A percentile compares a stretch with the other conserved stretches of the same genome.
These are phyloP conservation scores for Albophoma yamanashiensis DNA, from an alignment of 2,329 filamentous ascomycete genomes.

Conservation along the genomic window DNA sequence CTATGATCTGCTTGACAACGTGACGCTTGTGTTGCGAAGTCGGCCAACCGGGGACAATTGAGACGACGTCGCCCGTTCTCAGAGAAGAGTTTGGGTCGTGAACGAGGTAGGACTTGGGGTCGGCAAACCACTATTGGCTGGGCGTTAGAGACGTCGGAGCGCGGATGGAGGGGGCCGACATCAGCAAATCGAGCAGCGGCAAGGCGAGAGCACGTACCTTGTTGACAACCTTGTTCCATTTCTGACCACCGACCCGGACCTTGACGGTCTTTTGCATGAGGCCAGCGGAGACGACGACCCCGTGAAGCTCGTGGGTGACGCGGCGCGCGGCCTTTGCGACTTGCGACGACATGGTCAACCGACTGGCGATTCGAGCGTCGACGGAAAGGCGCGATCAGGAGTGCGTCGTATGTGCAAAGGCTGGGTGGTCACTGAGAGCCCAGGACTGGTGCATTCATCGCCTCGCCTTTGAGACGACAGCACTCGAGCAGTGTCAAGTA, in stretches of 20 bases:
- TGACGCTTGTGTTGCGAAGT: constrained; percentile 59
- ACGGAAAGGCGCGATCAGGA: too few relatives aligned
- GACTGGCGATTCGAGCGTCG: background rate
- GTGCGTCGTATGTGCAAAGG: background rate
- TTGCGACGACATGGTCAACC: constrained; percentile 25
- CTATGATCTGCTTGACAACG: constrained; percentile 64
- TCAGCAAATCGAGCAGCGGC: background rate
- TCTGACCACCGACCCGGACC: constrained; percentile 59
- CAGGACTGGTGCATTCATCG: background rate
- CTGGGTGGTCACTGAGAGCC: background rate
- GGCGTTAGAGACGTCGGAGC: background rate
- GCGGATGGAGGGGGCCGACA: background rate
- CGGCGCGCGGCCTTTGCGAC: constrained; percentile 29
- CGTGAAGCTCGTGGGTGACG: constrained; percentile 43
- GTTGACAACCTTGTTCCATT: constrained; percentile 62
- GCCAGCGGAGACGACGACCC: constrained; percentile 68
- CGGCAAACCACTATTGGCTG: constrained; percentile 42
- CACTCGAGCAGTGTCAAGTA: background rate
- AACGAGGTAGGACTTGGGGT: constrained; percentile 56
- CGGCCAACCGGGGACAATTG: constrained; percentile 56
- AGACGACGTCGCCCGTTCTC: constrained; percentile 63
- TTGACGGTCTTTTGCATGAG: constrained; percentile 72
- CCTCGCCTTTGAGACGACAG: background rate
- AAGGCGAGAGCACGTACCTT: constrained; percentile 43
- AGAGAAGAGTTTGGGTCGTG: constrained; percentile 70